Conservation (phyloP, 176 grass and related monocot genomes). For the Oryza glumipatula region DNA sequence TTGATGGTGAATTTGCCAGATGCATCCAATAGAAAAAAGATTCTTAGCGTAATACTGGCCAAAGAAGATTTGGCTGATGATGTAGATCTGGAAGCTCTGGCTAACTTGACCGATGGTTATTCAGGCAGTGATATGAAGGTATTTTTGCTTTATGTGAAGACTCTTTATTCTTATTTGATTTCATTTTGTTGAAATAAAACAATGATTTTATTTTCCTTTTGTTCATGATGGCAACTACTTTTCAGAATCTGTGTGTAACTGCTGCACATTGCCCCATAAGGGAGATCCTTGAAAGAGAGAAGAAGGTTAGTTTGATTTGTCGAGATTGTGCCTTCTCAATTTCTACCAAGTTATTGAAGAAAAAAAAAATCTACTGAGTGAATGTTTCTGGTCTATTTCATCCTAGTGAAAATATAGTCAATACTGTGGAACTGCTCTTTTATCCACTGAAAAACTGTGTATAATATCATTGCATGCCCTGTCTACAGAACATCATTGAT, state of each 20-base stretch:
- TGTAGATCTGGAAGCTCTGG: conserved; percentile 77
- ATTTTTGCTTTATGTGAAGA: conserved; percentile 17
- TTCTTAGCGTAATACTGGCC: conserved; percentile 86
- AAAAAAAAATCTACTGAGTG: neutral
- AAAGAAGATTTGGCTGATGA: conserved; percentile 85
- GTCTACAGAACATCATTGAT: neutral
- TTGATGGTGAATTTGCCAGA: conserved; percentile 99
- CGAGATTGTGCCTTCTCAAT: conserved; percentile 2
- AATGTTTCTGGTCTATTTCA: conserved; percentile 21
- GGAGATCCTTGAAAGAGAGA: conserved; percentile 93
- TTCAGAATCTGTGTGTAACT: conserved; percentile 89
- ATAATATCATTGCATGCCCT: neutral
- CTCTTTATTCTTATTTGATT: conserved; percentile 14
- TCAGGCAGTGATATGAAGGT: conserved; percentile 99
- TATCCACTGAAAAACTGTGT: conserved; percentile 7
- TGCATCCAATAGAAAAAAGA: conserved; percentile 83
- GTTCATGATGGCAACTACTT: conserved; percentile 32
- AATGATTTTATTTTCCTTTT: conserved; percentile 13
- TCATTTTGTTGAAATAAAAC: neutral
- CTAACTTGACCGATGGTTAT: conserved; percentile 91
- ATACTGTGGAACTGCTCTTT: neutral
- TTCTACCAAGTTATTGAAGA: neutral
- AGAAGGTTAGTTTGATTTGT: conserved; percentile 70
- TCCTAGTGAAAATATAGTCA: neutral
- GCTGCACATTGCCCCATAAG: conserved; percentile 93